Evolutionary conservation across 2,329 filamentous ascomycete species (phyloP), one percentile per base, ranked within the genome.

Genomic region (Fusarium ambrosium): DNA sequence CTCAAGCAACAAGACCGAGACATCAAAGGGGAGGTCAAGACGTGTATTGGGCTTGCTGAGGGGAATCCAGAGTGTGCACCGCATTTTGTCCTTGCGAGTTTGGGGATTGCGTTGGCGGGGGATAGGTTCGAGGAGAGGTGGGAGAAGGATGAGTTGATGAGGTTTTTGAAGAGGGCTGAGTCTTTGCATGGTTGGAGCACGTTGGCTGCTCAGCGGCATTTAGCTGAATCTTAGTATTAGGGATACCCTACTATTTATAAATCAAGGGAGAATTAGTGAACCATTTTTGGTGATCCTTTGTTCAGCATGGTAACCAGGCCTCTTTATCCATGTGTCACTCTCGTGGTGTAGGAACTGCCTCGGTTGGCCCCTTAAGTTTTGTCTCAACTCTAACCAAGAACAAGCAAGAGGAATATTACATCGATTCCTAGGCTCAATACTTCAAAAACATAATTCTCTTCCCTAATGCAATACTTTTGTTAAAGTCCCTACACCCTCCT

Each of bases 141-240:
- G 43, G 83, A 84, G 64, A 83, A 84, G 59, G 78, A 83, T 34
- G 82, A 81, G n/a, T 64, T 85, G 37, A 69, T 83, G 13, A 68
- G 72, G 10, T 79, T 85, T 22, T 73, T 85, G 53, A 70, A 74
- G n/a, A 79, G 75, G 48, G 82, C 81, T 8, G 74, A 79, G 27
- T 56, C 59, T 11, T 37, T 69, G 3, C 62, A 75, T n/a, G 76
- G 68, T 1, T 79, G 77, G 74, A 69, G 68, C 24, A 72, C 71
- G 78, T 86, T 85, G 16, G 86, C 16, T 27, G 55, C 55, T 1
- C 55, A 39, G 22, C 9, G 55, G 16, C 55, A 59, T 27, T 39
- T 59, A 4, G 55, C 55, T 27, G 55, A 59, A 22, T 22, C 34
- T 20, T 58, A 58, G n/a, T 3, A 14, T 43, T 11, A 22, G 39